Base-by-base conservation (phyloP, 1,139 yeast species). In the Hyphopichia khmerensis region DNA sequence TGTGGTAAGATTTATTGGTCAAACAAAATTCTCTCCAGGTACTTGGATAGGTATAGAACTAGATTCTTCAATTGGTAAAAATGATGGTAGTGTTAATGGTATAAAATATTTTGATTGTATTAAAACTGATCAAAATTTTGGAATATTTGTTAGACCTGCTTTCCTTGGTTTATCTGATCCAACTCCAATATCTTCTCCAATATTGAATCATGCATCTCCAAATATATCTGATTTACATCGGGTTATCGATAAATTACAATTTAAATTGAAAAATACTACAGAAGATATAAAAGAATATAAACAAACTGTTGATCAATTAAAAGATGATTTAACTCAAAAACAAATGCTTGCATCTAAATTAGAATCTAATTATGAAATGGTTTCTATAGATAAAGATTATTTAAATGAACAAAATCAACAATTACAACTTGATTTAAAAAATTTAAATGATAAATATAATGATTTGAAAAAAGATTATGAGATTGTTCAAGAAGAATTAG, bases 11-110 rank as follows among this genome's bases (percentile, higher is more conserved):
- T 83, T 58, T 51, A 47, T 74, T 3, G 90, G 89, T 0, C 45
- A 54, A 19, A 80, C 88, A 0, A 52, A 74, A 39, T 84, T 84
- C 63, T 82, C 87, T 3, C 65, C 74, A 0, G 90, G 89, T 0
- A 53, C 51, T 1, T 91, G 98, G 98, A 70, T 83, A 11, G 98
- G 97, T 0, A 72, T 91, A 3, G 89, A 84, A 52, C 70, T 89
- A 31, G 80, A 77, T 26, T 65, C 67, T 13, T 79, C 85, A 0
- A 56, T 56, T 0, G 98, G 97, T 1, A 87, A 84, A 60, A 89
- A 91, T 53, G 79, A 90, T 54, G 98, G 98, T 0, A 65, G 83
- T 1, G 79, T 90, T 0, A 69, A 80, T 24, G 95, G 88, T 0
- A 63, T 65, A 0, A 52, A 69, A 38, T 88, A 90, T 59, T 91